Evolutionary conservation across 306 rosid species (phyloP).

Genomic region (Glycine soja): DNA sequence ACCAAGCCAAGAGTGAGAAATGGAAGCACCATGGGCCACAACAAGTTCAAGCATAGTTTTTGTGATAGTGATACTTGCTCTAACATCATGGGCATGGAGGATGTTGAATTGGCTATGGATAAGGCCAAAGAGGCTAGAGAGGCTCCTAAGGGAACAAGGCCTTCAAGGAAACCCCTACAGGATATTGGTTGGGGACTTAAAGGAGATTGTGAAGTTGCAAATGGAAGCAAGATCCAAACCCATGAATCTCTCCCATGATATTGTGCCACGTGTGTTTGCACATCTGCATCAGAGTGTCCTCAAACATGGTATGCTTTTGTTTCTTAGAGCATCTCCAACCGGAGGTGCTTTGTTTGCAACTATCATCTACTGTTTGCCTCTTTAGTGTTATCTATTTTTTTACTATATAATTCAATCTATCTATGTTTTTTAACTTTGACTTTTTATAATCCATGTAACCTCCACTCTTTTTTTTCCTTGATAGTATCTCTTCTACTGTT

Average conservation of each 20-base stretch:
- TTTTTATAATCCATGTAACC: not conserved
- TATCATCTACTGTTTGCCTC: not conserved
- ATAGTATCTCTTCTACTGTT: not conserved
- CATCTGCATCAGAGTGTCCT: not conserved
- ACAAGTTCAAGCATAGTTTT: not conserved
- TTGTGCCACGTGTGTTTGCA: not conserved
- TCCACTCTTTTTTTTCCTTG: not conserved
- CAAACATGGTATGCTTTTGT: not conserved
- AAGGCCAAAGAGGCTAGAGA: conserved; percentile 20
- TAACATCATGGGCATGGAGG: conserved; percentile 8
- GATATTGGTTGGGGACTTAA: not conserved
- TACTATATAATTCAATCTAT: not conserved
- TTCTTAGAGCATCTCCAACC: too few species aligned
- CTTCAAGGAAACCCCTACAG: conserved; percentile 4
- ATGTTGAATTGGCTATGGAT: not conserved
- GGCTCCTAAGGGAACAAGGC: not conserved
- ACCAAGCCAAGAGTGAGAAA: not conserved
- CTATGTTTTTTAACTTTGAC: not conserved
- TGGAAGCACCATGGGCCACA: not conserved
- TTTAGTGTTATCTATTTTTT: not conserved
- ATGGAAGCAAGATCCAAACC: not conserved
- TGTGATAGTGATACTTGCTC: not conserved
- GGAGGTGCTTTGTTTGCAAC: too few species aligned
- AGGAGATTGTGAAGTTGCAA: not conserved
- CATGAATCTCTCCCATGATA: not conserved